Base-by-base conservation (phyloP, 768 basidiomycete species). In the Pulveroboletus sp. region DNA sequence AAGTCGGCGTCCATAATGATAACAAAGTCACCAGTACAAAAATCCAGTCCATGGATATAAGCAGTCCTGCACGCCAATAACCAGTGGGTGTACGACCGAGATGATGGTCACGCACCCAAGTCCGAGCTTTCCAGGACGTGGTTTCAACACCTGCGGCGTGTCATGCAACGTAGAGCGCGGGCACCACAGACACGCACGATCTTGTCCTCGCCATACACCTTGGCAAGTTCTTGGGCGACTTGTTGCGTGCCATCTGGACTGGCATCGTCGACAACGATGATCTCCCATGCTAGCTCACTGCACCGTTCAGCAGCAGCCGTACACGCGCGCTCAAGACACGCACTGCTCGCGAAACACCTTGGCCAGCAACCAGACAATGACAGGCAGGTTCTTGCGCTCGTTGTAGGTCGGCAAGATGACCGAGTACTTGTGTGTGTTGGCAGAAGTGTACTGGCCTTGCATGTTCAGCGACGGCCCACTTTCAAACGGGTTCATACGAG, bases 1-100 rank as follows among this genome's bases (percentile, higher is more conserved):
- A 95, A 94, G 71, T 95, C 93, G 43, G 93, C 93, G 59, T 95
- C 93, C 93, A 95, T 95, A 65, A 95, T 94, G 62, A 94, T 90
- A 19, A 94, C 90, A 70, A 94, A 95, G 68, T 91, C 90, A 9
- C 93, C 93, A 0, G 85, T 85, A 57, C 86, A 87, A 68, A 89
- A 94, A 58, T 90, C 85, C 40, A 95, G 74, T 12, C 93, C 93
- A 62, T 95, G 88, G 32, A 94, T 88, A 63, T 95, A 95, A 29
- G 93, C 93, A 19, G 93, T 94, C 47, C 90, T 93, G 53, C 71
- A 32, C 50, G 43, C 47, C 13, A 1, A 12, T 9, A 0, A 31
- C 59, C 5, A 54, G 38, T 33, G 1, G 19, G 35, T 23, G 24
- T 34, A 43, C 6, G 2, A 32, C 20, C 27, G 4, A 17, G n/a